phyloP scores from a whole-genome alignment of 2,329 filamentous ascomycete genomes.

The Nothopassalora personata region DNA sequence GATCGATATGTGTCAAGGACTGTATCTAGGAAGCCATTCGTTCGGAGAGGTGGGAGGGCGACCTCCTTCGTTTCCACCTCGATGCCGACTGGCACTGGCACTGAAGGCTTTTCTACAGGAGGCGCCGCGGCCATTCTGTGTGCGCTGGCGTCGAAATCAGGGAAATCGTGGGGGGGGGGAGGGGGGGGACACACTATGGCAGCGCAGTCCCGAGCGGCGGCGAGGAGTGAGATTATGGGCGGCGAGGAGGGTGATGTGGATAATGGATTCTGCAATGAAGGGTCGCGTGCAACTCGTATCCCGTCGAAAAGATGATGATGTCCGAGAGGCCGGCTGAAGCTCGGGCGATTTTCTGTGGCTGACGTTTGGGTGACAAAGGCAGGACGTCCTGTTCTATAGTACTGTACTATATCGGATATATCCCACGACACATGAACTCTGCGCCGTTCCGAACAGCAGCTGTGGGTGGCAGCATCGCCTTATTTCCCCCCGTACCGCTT shows the following conservation, averaged over 20 bases:
- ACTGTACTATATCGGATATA: too few relatives aligned
- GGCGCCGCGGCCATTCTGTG: constrained; percentile 15
- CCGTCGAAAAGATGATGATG: neutral
- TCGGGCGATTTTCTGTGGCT: neutral
- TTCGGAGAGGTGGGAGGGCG: constrained; percentile 22
- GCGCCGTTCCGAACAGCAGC: neutral
- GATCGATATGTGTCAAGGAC: constrained; percentile 64
- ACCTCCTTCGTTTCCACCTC: constrained; percentile 17
- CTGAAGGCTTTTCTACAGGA: constrained; percentile 26
- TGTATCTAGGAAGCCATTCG: constrained; percentile 28
- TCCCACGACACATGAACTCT: neutral
- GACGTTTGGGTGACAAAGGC: too few relatives aligned
- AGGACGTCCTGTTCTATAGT: too few relatives aligned
- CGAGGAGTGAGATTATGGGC: neutral
- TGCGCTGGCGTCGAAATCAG: neutral
- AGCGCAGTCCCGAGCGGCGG: neutral
- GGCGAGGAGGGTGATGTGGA: neutral
- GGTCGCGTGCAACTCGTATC: neutral
- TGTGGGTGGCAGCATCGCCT: too few relatives aligned
- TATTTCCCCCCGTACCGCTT: too few relatives aligned
- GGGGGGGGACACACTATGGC: too few relatives aligned
- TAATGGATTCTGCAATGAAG: neutral
- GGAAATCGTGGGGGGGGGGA: neutral
- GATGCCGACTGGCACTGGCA: constrained; percentile 16
- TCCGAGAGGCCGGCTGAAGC: neutral